Conservation (phyloP, 306 rosid genomes). For the Malus asiatica region DNA sequence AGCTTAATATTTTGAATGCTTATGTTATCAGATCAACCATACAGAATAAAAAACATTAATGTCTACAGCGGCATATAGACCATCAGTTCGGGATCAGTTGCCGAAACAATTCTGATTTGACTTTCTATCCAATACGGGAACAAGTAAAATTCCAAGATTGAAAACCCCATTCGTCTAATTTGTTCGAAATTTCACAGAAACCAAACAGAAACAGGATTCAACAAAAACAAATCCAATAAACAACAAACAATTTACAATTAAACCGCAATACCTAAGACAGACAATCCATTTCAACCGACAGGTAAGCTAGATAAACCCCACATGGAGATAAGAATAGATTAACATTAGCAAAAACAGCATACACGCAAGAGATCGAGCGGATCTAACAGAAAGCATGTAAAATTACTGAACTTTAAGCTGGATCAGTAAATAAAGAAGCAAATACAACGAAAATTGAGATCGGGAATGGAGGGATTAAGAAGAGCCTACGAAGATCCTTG, state of each 20-base stretch:
- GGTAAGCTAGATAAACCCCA: background rate
- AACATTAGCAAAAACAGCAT: conserved; percentile 5
- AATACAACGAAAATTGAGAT: conserved; percentile 7
- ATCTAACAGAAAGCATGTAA: conserved; percentile 28
- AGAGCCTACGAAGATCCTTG: conserved; percentile 82
- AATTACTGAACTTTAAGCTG: background rate
- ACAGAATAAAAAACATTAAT: background rate
- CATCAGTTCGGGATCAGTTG: background rate
- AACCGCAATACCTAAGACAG: background rate
- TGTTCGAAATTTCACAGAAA: background rate
- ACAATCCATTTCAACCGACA: background rate
- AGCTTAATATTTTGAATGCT: background rate
- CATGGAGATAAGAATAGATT: background rate
- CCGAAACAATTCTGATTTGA: background rate
- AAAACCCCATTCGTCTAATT: background rate
- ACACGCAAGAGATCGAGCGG: conserved; percentile 32
- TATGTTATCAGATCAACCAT: background rate
- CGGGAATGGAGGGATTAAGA: background rate
- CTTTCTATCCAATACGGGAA: background rate
- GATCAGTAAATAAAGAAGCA: background rate
- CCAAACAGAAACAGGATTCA: background rate
- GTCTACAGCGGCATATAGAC: background rate
- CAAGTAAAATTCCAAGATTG: background rate
- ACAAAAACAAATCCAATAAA: background rate
- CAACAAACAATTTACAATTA: background rate